phyloP scores from a whole-genome alignment of 805 yeast species.

The Kuraishia piskuri region DNA sequence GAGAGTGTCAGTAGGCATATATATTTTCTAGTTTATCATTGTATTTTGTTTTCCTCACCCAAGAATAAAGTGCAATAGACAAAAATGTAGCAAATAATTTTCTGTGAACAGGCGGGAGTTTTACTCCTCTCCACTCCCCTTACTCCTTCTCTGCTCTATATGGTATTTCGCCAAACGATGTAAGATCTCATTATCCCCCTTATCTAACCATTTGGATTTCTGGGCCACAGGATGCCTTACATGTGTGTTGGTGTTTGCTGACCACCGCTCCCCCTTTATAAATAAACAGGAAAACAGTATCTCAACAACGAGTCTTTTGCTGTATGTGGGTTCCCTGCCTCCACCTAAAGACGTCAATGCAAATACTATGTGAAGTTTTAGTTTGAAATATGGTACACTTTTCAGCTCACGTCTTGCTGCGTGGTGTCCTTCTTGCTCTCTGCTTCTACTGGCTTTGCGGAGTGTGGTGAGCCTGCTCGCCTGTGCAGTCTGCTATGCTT shows the following conservation, averaged over 20 bases:
- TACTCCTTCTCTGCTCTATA: not conserved
- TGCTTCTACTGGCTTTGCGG: not conserved
- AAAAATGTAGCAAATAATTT: not conserved
- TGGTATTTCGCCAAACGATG: not conserved
- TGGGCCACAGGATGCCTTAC: too few relatives aligned
- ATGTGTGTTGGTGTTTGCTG: too few relatives aligned
- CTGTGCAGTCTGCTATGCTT: not conserved
- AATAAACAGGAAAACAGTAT: not conserved
- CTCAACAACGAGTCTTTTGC: not conserved
- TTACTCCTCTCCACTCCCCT: too few relatives aligned
- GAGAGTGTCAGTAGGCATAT: slow-evolving; percentile 43
- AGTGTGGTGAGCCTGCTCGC: not conserved
- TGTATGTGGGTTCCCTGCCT: not conserved
- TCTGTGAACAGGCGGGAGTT: not conserved
- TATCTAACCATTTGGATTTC: too few relatives aligned
- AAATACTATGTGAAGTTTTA: not conserved
- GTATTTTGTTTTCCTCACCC: not conserved
- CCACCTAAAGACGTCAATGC: not conserved
- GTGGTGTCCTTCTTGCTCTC: not conserved
- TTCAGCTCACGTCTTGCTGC: not conserved
- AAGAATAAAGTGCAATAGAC: not conserved
- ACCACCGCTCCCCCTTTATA: not conserved
- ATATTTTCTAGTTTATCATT: slow-evolving; percentile 15
- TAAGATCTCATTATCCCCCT: too few relatives aligned
- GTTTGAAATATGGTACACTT: not conserved